Percentiles rank a stretch among this genome's conserved stretches.
These are phyloP conservation scores for Rhinocladiella mackenziei DNA, from an alignment of 2,329 filamentous ascomycete genomes.

Conservation along the genomic window DNA sequence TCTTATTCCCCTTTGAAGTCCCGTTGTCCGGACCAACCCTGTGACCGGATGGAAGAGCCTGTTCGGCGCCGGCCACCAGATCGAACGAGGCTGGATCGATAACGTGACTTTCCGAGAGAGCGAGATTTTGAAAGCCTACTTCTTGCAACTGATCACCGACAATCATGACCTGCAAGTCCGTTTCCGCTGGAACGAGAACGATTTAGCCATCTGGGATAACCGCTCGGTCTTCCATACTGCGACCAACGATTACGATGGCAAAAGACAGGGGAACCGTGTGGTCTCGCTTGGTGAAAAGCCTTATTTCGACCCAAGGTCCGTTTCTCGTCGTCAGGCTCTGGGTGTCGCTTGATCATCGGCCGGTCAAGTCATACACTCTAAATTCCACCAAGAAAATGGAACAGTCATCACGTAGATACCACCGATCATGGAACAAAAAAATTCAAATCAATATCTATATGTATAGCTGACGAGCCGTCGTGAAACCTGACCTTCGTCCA, in stretches of 20 bases:
- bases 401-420: no score
- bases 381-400: no score
- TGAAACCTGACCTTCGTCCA: no score
- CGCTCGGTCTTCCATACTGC: constrained; percentile 54
- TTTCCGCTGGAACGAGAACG: constrained; percentile 41
- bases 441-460: no score
- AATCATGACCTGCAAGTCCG: constrained; percentile 44
- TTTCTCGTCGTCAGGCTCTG: constrained; percentile 17
- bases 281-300: constrained; percentile 54
- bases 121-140: constrained; percentile 35
- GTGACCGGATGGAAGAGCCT: constrained; percentile 60
- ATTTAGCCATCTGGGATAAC: constrained; percentile 58
- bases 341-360: no score
- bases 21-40: constrained; percentile 58
- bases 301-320: constrained; percentile 47
- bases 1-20: no score
- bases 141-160: constrained; percentile 35
- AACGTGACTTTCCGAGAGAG: constrained; percentile 35
- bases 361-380: no score
- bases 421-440: no score
- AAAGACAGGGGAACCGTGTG: constrained; percentile 48
- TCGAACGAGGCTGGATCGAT: constrained; percentile 33
- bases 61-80: constrained; percentile 35
- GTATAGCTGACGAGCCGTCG: no score
- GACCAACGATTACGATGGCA: constrained; percentile 51